These are phyloP conservation scores for Penicillium hordei DNA, from an alignment of 2,329 filamentous ascomycete species.

Conservation along the genomic window DNA sequence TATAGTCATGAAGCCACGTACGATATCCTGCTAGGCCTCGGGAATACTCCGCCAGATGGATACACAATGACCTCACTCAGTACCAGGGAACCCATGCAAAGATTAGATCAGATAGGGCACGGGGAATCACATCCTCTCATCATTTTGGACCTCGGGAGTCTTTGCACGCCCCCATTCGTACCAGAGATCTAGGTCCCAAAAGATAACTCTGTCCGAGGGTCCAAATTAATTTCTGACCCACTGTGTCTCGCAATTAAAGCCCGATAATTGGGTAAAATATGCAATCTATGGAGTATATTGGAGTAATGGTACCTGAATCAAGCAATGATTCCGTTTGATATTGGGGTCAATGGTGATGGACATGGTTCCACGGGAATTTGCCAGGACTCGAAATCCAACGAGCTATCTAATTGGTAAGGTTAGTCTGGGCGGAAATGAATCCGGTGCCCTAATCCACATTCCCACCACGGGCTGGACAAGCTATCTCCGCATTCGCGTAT, in stretches of 20 bases:
- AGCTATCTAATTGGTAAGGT: neutral
- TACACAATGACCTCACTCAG: neutral
- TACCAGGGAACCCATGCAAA: neutral
- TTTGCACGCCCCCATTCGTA: conserved; percentile 1
- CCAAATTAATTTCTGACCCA: neutral
- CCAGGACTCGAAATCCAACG: neutral
- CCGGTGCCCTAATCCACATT: neutral
- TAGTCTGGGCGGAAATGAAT: neutral
- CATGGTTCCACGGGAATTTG: neutral
- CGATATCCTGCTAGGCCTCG: neutral
- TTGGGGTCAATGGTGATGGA: neutral
- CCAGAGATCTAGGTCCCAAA: conserved; percentile 1
- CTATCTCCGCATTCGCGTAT: conserved; percentile 7
- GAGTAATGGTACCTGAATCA: neutral
- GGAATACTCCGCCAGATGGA: neutral
- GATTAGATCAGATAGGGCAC: conserved; percentile 2
- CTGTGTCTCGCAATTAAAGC: neutral
- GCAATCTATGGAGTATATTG: neutral
- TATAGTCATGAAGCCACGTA: neutral
- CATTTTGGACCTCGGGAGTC: neutral
- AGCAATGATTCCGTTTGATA: neutral
- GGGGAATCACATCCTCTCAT: neutral
- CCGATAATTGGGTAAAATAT: neutral
- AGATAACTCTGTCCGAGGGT: neutral
- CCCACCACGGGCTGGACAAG: neutral